Percentiles rank a stretch among this genome's conserved stretches.
Evolutionary conservation across 2,329 filamentous ascomycete genomes (phyloP).

Genomic region (Arthrinium phaeospermum): DNA sequence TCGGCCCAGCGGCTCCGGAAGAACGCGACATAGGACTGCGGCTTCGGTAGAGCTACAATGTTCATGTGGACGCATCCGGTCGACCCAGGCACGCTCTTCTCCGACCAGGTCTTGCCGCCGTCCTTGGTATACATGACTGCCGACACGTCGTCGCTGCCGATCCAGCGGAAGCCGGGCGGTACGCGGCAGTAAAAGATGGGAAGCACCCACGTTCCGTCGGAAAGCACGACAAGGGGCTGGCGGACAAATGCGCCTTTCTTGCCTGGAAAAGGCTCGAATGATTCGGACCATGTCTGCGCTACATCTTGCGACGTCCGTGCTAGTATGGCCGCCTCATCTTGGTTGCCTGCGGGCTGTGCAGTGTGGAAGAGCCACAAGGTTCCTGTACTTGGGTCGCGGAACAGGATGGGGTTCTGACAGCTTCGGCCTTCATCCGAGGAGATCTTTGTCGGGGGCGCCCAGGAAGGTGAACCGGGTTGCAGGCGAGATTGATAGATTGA

Average conservation of each 20-base stretch:
- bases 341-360: slow-evolving; percentile 50
- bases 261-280: slow-evolving; percentile 39
- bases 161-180: slow-evolving; percentile 47
- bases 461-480: slow-evolving; percentile 35
- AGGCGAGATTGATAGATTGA: slow-evolving; percentile 49
- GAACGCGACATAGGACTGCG: slow-evolving; percentile 41
- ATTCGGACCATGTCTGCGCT: slow-evolving; percentile 44
- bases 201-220: slow-evolving; percentile 46
- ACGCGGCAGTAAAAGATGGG: slow-evolving; percentile 51
- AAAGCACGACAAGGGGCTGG: slow-evolving; percentile 45
- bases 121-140: slow-evolving; percentile 45
- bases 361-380: slow-evolving; percentile 51
- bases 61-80: slow-evolving; percentile 52
- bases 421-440: slow-evolving; percentile 46
- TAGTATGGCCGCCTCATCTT: slow-evolving; percentile 47
- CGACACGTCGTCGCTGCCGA: slow-evolving; percentile 51
- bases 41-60: slow-evolving; percentile 37
- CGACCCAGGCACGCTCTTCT: slow-evolving; percentile 43
- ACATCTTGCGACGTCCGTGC: slow-evolving; percentile 43
- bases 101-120: slow-evolving; percentile 45
- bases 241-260: slow-evolving; percentile 46
- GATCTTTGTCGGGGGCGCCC: slow-evolving; percentile 43
- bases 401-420: slow-evolving; percentile 52
- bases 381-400: slow-evolving; percentile 40
- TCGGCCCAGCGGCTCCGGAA: slow-evolving; percentile 53